These are phyloP conservation scores for Claviceps sorghi DNA, from an alignment of 2,329 filamentous ascomycete genomes.

Conservation along the genomic window DNA sequence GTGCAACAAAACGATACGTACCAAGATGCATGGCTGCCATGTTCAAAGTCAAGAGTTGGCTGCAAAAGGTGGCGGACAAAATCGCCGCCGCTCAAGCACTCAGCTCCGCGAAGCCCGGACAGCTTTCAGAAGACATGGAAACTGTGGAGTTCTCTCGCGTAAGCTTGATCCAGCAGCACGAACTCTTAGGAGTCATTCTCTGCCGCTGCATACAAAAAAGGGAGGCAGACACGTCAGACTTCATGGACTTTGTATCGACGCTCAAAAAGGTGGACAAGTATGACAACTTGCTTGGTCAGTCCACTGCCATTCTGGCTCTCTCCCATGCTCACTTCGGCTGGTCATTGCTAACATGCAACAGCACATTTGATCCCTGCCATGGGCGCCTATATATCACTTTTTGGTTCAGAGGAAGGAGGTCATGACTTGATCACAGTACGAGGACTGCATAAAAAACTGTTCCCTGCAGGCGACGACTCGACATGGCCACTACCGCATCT, in stretches of 20 bases:
- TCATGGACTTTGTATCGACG: slow-evolving; percentile 52
- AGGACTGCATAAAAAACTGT: slow-evolving; percentile 53
- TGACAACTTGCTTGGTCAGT: slow-evolving; percentile 44
- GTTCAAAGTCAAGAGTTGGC: slow-evolving; percentile 60
- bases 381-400: slow-evolving; percentile 60
- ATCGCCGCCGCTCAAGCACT: slow-evolving; percentile 62
- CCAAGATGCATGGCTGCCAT: slow-evolving; percentile 64
- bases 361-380: slow-evolving; percentile 76
- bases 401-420: slow-evolving; percentile 63
- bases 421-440: slow-evolving; percentile 54
- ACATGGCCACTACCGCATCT: slow-evolving; percentile 61
- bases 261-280: slow-evolving; percentile 63
- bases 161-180: slow-evolving; percentile 79
- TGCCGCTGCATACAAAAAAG: slow-evolving; percentile 64
- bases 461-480: slow-evolving; percentile 49
- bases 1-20: slow-evolving; percentile 46
- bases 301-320: not conserved
- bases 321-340: slow-evolving; percentile 1
- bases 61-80: slow-evolving; percentile 62
- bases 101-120: slow-evolving; percentile 42
- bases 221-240: slow-evolving; percentile 56
- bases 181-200: slow-evolving; percentile 69
- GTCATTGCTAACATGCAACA: slow-evolving; percentile 6
- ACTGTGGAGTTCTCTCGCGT: slow-evolving; percentile 66
- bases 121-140: slow-evolving; percentile 51